Base-by-base conservation (phyloP, 1,139 yeast species). In the Taiozyma sp. region DNA sequence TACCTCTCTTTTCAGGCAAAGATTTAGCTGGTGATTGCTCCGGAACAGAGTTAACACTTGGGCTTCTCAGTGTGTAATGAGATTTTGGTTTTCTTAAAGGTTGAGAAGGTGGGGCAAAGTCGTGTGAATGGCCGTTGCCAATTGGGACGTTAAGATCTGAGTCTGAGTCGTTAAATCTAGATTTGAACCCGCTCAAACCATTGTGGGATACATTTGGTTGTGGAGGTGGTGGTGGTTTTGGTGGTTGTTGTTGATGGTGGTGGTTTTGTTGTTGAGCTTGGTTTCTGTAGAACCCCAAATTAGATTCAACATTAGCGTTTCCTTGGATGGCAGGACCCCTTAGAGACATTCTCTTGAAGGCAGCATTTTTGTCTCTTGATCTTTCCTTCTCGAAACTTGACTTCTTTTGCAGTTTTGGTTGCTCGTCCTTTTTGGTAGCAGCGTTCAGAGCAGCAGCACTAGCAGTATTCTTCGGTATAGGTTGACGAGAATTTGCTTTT, bases 141-240 rank as follows among this genome's bases (percentile, higher is more conserved):
- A 51, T 37, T 10, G 59, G 59, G 16, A 46, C 56, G 40, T 74
- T 78, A 6, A 68, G 67, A 45, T 80, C 85, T 8, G 85, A 80
- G 62, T 80, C 84, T 9, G 86, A 80, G 62, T 82, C 86, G 7
- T 69, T 71, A 53, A 80, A 75, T 57, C 87, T 71, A 1, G 88
- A 81, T 50, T 60, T 69, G 57, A 63, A 50, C 6, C 43, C 50
- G 10, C 47, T 43, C 6, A 14, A 43, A 22, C 51, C 45, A 24
- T 29, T 34, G 28, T 45, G 42, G 19, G 45, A 43, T 14, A 43
- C 45, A 41, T 45, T 43, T 10, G 43, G 47, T 14, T 43, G 43
- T 9, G 41, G 44, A 7, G 46, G 29, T 10, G 44, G 22, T 30
- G 44, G 50, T n/a, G 45, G n/a, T n/a, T n/a, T n/a, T n/a, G n/a